A percentile compares a stretch with the other conserved stretches of the same genome.
These are phyloP conservation scores for Cytospora leucostoma DNA, from an alignment of 2,329 filamentous ascomycete genomes.

Conservation along the genomic window DNA sequence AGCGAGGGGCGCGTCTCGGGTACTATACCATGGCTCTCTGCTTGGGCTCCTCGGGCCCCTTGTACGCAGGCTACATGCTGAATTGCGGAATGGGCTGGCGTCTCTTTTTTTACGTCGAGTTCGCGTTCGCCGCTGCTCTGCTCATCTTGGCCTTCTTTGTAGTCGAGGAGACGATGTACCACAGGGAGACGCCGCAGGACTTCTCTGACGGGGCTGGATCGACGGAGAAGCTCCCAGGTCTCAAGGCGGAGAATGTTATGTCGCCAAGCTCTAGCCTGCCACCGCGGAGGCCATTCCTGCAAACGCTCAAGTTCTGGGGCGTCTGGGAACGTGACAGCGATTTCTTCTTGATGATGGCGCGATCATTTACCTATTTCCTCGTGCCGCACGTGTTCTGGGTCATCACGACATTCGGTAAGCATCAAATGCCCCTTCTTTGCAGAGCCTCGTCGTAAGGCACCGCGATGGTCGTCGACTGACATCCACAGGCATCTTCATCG, in stretches of 20 bases:
- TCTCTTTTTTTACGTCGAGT: constrained; percentile 62
- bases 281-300: constrained; percentile 42
- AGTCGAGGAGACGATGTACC: constrained; percentile 39
- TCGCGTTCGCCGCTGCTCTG: constrained; percentile 48
- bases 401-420: constrained; percentile 44
- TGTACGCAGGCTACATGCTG: constrained; percentile 64
- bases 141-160: constrained; percentile 37
- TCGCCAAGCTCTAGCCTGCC: constrained; percentile 33
- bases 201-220: constrained; percentile 14
- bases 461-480: not conserved
- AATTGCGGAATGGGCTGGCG: constrained; percentile 59
- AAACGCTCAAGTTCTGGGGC: constrained; percentile 47
- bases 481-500: constrained; percentile 45
- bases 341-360: constrained; percentile 48
- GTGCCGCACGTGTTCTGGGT: constrained; percentile 54
- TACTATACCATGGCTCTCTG: constrained; percentile 55
- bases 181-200: constrained; percentile 28
- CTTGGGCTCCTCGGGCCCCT: constrained; percentile 55
- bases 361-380: constrained; percentile 49
- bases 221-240: constrained; percentile 21
- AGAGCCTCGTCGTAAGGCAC: not conserved
- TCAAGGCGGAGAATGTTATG: constrained; percentile 6
- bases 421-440: constrained; percentile 30
- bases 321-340: constrained; percentile 44
- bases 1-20: constrained; percentile 55